Evolutionary conservation across 768 basidiomycete species (phyloP).

Genomic region (Paxillus involutus): DNA sequence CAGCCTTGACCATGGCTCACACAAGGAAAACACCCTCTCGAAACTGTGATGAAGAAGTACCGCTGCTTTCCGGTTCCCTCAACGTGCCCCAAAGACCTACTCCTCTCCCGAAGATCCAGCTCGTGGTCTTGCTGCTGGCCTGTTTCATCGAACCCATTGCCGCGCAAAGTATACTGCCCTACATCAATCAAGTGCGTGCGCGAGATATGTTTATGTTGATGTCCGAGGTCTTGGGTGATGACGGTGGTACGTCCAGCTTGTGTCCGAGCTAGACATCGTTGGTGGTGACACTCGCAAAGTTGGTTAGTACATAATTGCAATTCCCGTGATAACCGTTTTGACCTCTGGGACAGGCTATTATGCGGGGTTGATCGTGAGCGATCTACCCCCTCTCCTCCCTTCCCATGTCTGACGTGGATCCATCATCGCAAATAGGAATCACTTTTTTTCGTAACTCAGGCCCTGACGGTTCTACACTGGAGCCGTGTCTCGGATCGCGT

Average conservation of each 20-base stretch:
- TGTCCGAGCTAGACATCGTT: constrained; percentile 24
- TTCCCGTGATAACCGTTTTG: background rate
- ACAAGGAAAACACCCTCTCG: too few species aligned
- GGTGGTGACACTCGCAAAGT: constrained; percentile 24
- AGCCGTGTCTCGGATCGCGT: constrained; percentile 66
- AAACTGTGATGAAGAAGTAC: too few species aligned
- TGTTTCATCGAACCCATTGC: constrained; percentile 36
- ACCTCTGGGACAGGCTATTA: constrained; percentile 56
- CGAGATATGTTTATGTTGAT: background rate
- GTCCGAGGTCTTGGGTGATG: too few species aligned
- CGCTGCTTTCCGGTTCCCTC: too few species aligned
- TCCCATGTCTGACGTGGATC: background rate
- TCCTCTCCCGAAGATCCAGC: constrained; percentile 39
- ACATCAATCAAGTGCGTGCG: constrained; percentile 37
- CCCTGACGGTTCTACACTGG: constrained; percentile 70
- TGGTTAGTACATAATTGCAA: constrained; percentile 40
- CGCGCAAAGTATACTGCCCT: constrained; percentile 45
- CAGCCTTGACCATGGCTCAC: too few species aligned
- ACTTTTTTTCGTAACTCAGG: constrained; percentile 72
- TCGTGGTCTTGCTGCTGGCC: constrained; percentile 36
- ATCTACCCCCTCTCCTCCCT: background rate
- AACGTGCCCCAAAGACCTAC: constrained; percentile 7
- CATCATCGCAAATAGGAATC: constrained; percentile 52
- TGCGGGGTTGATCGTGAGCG: constrained; percentile 63
- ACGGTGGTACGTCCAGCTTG: constrained; percentile 19